These are phyloP conservation scores for Anacardium occidentale DNA, from an alignment of 345 rosid genomes.

Conservation along the genomic window DNA sequence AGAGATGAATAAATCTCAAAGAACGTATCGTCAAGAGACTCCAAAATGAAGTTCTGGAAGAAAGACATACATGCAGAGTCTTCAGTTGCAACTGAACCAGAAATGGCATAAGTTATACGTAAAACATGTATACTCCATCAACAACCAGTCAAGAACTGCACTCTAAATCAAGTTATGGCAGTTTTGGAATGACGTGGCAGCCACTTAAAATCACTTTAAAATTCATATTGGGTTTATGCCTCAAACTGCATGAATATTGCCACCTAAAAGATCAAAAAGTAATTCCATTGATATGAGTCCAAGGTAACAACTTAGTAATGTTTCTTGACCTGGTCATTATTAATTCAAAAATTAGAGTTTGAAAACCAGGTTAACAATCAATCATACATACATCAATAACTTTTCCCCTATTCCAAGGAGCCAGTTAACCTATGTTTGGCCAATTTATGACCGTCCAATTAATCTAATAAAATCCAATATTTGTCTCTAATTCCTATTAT, in stretches of 20 bases:
- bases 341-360: not conserved
- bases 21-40: not conserved
- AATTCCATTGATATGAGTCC: too few species aligned
- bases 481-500: not conserved
- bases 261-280: too few species aligned
- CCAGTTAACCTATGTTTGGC: not conserved
- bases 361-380: not conserved
- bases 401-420: not conserved
- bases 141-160: not conserved
- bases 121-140: not conserved
- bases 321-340: too few species aligned
- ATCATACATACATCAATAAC: not conserved
- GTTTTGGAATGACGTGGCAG: not conserved
- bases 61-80: not conserved
- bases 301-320: too few species aligned
- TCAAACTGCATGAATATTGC: not conserved
- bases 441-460: not conserved
- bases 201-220: not conserved
- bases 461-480: not conserved
- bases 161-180: not conserved
- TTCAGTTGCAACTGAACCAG: not conserved
- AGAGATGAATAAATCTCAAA: not conserved
- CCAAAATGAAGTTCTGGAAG: not conserved
- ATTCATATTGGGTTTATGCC: not conserved
- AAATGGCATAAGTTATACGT: too few species aligned